Conservation (phyloP, 805 yeast species). For the Zygotorulaspora sp. region DNA sequence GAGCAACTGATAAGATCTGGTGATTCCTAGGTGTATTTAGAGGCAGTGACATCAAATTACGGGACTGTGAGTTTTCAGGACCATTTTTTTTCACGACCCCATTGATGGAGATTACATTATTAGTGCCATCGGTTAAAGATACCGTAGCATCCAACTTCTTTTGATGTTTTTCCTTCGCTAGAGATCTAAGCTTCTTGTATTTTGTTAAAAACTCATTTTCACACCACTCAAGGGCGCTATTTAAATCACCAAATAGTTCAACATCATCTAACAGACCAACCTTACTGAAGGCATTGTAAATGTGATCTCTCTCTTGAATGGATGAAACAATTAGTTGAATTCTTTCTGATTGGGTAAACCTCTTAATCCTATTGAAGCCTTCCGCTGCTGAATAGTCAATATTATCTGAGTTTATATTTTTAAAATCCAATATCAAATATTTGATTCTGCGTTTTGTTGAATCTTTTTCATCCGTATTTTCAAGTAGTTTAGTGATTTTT, state of each 20-base stretch:
- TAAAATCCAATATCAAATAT: conserved; percentile 79
- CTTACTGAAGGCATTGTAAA: conserved; percentile 68
- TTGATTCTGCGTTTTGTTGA: conserved; percentile 55
- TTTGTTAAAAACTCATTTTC: conserved; percentile 73
- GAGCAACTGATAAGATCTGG: conserved; percentile 40
- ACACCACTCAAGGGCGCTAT: conserved; percentile 93
- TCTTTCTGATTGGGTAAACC: conserved; percentile 62
- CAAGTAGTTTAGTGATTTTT: conserved; percentile 61
- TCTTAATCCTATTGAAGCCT: conserved; percentile 82
- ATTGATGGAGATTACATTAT: conserved; percentile 2
- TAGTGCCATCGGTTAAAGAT: conserved; percentile 13
- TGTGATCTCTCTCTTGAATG: conserved; percentile 59
- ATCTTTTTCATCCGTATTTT: conserved; percentile 39
- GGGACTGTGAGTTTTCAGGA: conserved; percentile 4
- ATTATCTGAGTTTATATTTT: conserved; percentile 60
- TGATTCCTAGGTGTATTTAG: conserved; percentile 40
- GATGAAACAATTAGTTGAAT: conserved; percentile 77
- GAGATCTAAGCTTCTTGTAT: conserved; percentile 36
- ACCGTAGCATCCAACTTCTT: conserved; percentile 10
- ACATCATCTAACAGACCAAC: conserved; percentile 70
- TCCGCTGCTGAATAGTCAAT: conserved; percentile 96
- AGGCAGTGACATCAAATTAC: conserved; percentile 22
- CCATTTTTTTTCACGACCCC: conserved; percentile 2
- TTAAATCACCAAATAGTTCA: conserved; percentile 68
- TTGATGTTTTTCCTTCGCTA: conserved; percentile 17